A percentile compares a stretch with the other conserved stretches of the same genome.
Conservation (phyloP, 1,139 yeast species). For the Komagataea norvegica region DNA sequence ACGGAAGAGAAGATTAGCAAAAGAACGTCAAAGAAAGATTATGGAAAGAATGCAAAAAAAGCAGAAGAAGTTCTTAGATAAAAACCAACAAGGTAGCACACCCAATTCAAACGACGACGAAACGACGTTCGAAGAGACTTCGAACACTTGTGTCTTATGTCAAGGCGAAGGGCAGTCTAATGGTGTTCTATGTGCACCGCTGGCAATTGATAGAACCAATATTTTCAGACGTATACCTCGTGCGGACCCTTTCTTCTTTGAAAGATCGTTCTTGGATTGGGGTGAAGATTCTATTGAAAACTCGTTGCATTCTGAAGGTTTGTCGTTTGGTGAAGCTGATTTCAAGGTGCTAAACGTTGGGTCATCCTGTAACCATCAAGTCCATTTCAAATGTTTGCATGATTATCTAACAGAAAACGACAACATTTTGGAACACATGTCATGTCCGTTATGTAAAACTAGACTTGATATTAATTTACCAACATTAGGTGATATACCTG, state of each 20-base stretch:
- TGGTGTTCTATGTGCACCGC: slow-evolving; percentile 53
- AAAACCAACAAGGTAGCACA: slow-evolving; percentile 26
- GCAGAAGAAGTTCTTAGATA: slow-evolving; percentile 64
- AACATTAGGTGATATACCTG: not conserved
- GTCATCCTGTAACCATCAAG: slow-evolving; percentile 65
- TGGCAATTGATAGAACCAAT: slow-evolving; percentile 35
- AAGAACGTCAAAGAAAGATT: slow-evolving; percentile 61
- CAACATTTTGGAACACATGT: slow-evolving; percentile 29
- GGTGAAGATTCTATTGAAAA: slow-evolving; percentile 37
- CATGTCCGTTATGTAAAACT: slow-evolving; percentile 66
- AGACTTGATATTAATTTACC: slow-evolving; percentile 30
- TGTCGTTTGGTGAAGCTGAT: too few relatives aligned
- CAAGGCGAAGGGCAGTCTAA: slow-evolving; percentile 48
- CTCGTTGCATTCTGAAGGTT: slow-evolving; percentile 14
- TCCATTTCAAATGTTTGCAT: slow-evolving; percentile 54
- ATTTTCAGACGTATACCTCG: slow-evolving; percentile 48
- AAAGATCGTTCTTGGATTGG: slow-evolving; percentile 53
- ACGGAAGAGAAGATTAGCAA: slow-evolving; percentile 52
- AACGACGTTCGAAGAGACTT: too few relatives aligned
- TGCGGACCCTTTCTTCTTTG: slow-evolving; percentile 37
- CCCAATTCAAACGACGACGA: slow-evolving; percentile 33
- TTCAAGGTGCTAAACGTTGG: slow-evolving; percentile 34
- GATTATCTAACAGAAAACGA: slow-evolving; percentile 33
- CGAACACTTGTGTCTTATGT: slow-evolving; percentile 53
- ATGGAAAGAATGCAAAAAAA: slow-evolving; percentile 77